Percentiles rank a stretch among this genome's conserved stretches.
Evolutionary conservation across 1,139 yeast species (phyloP).

Genomic region (Trichomonascaceae sp.): DNA sequence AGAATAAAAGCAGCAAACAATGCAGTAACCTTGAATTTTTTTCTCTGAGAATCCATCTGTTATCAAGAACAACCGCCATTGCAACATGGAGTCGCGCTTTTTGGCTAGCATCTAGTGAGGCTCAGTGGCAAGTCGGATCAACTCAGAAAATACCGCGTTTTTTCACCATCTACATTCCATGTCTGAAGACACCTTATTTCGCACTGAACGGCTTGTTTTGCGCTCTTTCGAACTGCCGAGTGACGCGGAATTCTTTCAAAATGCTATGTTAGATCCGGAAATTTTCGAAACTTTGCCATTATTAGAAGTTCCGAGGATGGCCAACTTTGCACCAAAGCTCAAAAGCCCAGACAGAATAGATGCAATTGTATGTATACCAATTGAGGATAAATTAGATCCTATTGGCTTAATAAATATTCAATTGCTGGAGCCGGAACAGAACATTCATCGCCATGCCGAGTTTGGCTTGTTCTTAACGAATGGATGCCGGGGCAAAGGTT

Average conservation of each 20-base stretch:
- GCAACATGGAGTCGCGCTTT: too few species aligned
- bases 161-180: background rate
- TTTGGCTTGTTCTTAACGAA: background rate
- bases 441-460: background rate
- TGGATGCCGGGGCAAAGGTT: background rate
- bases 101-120: too few species aligned
- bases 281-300: background rate
- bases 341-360: background rate
- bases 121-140: too few species aligned
- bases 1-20: too few species aligned
- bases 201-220: background rate
- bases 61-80: too few species aligned
- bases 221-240: background rate
- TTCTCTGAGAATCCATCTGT: too few species aligned
- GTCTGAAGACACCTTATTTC: background rate
- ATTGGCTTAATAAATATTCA: background rate
- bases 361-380: background rate
- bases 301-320: background rate
- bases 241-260: background rate
- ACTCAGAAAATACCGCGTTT: too few species aligned
- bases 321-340: background rate
- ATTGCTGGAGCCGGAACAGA: background rate
- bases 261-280: background rate
- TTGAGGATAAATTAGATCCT: background rate
- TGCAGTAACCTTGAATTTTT: too few species aligned